A percentile compares a stretch with the other conserved stretches of the same genome.
These are phyloP conservation scores for Colletotrichum incanum DNA, from an alignment of 2,329 filamentous ascomycete genomes.

Conservation along the genomic window DNA sequence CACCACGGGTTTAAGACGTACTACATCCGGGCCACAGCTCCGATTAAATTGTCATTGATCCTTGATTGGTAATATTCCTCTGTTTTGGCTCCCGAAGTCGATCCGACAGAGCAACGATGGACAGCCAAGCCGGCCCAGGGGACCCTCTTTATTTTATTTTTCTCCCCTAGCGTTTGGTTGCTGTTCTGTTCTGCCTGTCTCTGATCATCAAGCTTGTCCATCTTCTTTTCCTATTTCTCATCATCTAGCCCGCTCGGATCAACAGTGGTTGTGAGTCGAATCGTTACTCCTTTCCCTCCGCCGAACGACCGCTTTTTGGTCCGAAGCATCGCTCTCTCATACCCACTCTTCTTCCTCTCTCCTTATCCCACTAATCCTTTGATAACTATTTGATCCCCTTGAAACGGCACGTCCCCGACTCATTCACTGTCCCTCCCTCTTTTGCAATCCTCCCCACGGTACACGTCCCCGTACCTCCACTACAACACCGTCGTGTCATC, in stretches of 20 bases:
- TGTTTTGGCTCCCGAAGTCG: slow-evolving; percentile 33
- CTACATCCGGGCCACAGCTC: slow-evolving; percentile 35
- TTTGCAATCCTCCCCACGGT: not conserved
- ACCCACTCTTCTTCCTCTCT: not conserved
- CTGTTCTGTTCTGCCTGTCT: no score
- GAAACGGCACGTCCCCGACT: slow-evolving; percentile 4
- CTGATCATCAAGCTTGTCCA: not conserved
- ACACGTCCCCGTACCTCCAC: slow-evolving; percentile 27
- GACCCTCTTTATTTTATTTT: slow-evolving; percentile 7
- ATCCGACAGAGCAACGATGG: slow-evolving; percentile 24
- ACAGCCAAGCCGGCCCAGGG: not conserved
- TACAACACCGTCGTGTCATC: slow-evolving; percentile 15
- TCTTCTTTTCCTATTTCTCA: not conserved
- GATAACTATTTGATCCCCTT: slow-evolving; percentile 20
- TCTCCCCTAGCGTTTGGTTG: not conserved
- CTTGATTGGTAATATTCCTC: slow-evolving; percentile 39
- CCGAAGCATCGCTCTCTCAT: slow-evolving; percentile 14
- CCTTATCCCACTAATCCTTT: not conserved
- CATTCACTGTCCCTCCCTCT: slow-evolving; percentile 5
- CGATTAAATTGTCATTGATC: slow-evolving; percentile 22
- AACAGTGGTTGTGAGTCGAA: slow-evolving; percentile 14
- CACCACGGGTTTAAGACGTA: slow-evolving; percentile 35
- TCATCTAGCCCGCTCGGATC: slow-evolving; percentile 4
- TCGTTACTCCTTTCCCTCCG: slow-evolving; percentile 15
- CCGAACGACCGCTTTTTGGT: slow-evolving; percentile 24